phyloP scores from a whole-genome alignment of 2,329 filamentous ascomycete species.

The Blastomyces gilchristii region DNA sequence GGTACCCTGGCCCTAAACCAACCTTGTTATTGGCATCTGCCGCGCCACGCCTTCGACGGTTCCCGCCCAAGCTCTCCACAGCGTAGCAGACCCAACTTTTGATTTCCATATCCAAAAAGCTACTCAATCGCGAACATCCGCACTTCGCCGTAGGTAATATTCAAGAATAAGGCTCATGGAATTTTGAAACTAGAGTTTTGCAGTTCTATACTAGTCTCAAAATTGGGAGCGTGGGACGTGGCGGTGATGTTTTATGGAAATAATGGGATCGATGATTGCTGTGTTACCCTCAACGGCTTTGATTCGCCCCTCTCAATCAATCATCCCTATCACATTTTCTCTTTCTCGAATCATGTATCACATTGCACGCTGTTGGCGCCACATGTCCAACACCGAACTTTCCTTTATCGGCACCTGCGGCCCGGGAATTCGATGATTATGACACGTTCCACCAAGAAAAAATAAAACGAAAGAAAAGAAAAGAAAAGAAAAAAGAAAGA shows the following conservation, averaged over 20 bases:
- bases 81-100: no score
- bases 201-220: neutral
- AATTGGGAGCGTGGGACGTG: constrained; percentile 1
- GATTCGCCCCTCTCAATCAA: neutral
- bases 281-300: neutral
- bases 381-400: constrained; percentile 2
- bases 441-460: neutral
- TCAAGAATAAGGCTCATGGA: neutral
- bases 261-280: neutral
- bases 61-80: no score
- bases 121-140: neutral
- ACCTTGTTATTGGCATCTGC: no score
- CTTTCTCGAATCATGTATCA: neutral
- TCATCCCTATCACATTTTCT: neutral
- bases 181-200: neutral
- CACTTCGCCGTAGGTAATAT: neutral
- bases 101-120: no score
- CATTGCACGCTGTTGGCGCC: neutral
- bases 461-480: no score
- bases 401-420: neutral
- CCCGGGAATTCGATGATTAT: neutral
- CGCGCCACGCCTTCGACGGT: no score
- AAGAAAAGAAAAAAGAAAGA: no score
- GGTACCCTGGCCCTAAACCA: no score
- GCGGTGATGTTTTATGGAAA: neutral